Base-by-base conservation (phyloP, 306 rosid genomes). In the Gastrolobium villosum region DNA sequence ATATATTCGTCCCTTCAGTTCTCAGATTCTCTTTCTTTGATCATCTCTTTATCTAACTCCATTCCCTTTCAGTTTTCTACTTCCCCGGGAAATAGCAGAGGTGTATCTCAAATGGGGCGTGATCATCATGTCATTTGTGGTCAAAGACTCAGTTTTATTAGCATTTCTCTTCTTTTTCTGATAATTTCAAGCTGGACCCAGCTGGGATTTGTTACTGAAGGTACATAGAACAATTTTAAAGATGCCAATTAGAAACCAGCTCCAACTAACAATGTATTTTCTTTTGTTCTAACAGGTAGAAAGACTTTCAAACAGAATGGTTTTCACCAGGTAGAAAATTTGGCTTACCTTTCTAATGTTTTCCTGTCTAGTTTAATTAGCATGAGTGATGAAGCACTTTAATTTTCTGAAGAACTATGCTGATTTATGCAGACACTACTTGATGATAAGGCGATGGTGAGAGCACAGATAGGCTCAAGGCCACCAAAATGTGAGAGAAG, bases 401-500 rank as follows among this genome's bases (percentile, higher is more conserved):
- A 36, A 9, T 32, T 14, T 37, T 5, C 5, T 11, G 37, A 3
- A 15, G 7, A 31, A 10, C 34, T 44, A 32, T 79, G 31, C 30
- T 48, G 46, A 59, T 65, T 62, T 79, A 74, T 74, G 75, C 56
- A 91, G 97, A 63, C 26, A 31, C 83, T 56, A 32, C 40, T 14
- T 81, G 95, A 88, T 72, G 89, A 80, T 0, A 89, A 90, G 70
- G 72, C 60, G 28, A 75, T 81, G 59, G 35, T 89, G 46, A 89
- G 97, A 75, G 92, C 88, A 10, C 86, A 45, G 70, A 86, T 94
- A 70, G 98, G 98, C 1, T 95, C 97, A 55, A 93, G 91, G 83
- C 98, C 99, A 41, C 99, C 99, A 52, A 92, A 83, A 70, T 94
- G 98, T 66, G 97, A 89, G 65, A 85, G 89, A 84, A 90, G 93